Conservation (phyloP, 2,329 filamentous ascomycete species). For the Nothophaeocryptopus gaeumannii region DNA sequence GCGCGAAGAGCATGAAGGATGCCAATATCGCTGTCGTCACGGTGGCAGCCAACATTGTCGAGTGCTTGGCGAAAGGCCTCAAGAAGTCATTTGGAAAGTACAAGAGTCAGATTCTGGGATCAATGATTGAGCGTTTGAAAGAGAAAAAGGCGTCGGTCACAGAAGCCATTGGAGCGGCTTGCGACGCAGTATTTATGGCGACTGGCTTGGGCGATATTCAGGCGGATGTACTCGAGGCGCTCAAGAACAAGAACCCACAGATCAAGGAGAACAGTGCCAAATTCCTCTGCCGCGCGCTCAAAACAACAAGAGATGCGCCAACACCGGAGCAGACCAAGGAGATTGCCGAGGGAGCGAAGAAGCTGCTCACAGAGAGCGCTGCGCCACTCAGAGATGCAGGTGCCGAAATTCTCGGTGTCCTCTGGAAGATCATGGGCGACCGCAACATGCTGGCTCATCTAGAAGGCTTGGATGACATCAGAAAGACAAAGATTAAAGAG, state of each 20-base stretch:
- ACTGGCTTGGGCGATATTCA: conserved; percentile 79
- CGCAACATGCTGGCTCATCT: conserved; percentile 90
- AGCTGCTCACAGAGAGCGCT: conserved; percentile 83
- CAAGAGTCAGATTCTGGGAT: conserved; percentile 73
- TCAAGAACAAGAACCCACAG: conserved; percentile 94
- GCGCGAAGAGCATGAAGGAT: conserved; percentile 98
- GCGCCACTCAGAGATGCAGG: conserved; percentile 83
- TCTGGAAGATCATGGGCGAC: conserved; percentile 99
- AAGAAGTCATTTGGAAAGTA: conserved; percentile 77
- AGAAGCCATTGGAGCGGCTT: conserved; percentile 79
- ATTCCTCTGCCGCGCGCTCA: conserved; percentile 85
- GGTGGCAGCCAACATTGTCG: conserved; percentile 88
- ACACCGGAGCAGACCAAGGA: conserved; percentile 76
- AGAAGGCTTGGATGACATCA: conserved; percentile 90
- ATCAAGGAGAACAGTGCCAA: conserved; percentile 94
- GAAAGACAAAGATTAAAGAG: conserved; percentile 94
- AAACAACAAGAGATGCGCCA: conserved; percentile 78
- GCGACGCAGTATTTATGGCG: conserved; percentile 67
- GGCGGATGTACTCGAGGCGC: conserved; percentile 81
- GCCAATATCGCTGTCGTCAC: conserved; percentile 94
- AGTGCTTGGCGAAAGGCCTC: conserved; percentile 81
- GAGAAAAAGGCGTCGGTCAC: conserved; percentile 92
- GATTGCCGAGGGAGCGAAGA: conserved; percentile 86
- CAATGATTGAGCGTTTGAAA: conserved; percentile 93
- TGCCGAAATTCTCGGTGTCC: conserved; percentile 84